Evolutionary conservation across 805 yeast species (phyloP).

Genomic region (Suhomyces sp.): DNA sequence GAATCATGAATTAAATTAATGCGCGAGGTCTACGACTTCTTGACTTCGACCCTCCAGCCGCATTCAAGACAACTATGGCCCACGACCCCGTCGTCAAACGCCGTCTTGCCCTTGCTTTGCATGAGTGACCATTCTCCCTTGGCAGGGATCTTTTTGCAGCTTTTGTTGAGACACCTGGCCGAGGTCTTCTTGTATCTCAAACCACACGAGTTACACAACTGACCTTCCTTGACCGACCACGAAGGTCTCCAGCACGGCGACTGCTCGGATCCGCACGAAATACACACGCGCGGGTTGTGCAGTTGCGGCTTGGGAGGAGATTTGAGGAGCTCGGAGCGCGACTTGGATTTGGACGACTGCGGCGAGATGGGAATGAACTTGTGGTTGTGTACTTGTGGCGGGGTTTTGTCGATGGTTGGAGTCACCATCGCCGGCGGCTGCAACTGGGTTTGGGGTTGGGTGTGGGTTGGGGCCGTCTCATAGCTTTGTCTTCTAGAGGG

Average conservation of each 20-base stretch:
- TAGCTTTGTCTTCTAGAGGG: constrained; percentile 1
- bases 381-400: constrained; percentile 7
- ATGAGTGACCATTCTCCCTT: constrained; percentile 92
- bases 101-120: constrained; percentile 61
- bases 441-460: background rate
- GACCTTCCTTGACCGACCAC: constrained; percentile 91
- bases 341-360: constrained; percentile 31
- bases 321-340: constrained; percentile 28
- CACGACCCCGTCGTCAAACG: constrained; percentile 37
- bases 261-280: constrained; percentile 85
- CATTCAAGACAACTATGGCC: constrained; percentile 44
- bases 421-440: background rate
- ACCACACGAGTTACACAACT: constrained; percentile 95
- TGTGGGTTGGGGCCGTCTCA: background rate
- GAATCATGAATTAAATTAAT: background rate
- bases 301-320: constrained; percentile 29
- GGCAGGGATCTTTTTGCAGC: constrained; percentile 88
- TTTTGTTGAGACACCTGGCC: constrained; percentile 75
- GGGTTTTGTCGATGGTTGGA: background rate
- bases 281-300: constrained; percentile 57
- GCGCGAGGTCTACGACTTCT: constrained; percentile 9
- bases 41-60: constrained; percentile 42
- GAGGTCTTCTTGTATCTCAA: constrained; percentile 90
- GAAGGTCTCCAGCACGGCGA: constrained; percentile 99
- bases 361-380: constrained; percentile 43